Evolutionary conservation across 805 yeast genomes (phyloP), one percentile per base, ranked within the genome.

Genomic region (Starmerella potacharoeniae): DNA sequence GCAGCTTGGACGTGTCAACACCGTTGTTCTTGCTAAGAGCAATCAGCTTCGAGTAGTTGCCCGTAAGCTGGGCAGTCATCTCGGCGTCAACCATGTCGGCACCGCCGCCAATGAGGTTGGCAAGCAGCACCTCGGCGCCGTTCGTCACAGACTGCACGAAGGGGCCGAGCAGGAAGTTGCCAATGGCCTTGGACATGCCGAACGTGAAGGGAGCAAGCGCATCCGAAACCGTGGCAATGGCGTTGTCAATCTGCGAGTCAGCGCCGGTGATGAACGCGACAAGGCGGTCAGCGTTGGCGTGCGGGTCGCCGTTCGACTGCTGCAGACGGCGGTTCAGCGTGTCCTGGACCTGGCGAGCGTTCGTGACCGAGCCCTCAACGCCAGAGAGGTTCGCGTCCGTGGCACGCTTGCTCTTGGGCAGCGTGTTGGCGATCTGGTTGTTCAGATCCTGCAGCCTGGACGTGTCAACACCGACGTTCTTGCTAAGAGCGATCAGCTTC

Each of bases 211-310:
- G 50, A 6, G 50, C 50, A 7, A 46, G 50, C 40, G 50, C 50
- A 33, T 46, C 33, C 9, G 50, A 46, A 42, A 46, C 41, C 30
- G 50, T 46, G 41, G 50, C 50, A 35, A 46, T 46, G 40, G 50
- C 50, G 33, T 46, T 46, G 50, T 46, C 50, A 42, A 46, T 46
- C 50, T 46, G 50, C 41, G 41, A 35, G 41, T 66, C 69, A 29
- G 66, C 60, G 16, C 68, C 69, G 33, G 68, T 63, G 44, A 66
- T 59, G 57, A 40, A 60, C 35, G 61, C 59, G 17, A 35, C 49
- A 17, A 60, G 37, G 33, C 56, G 58, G 54, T 40, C 54, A 10
- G 46, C 47, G 31, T 37, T 30, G 37, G 49, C 54, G 40, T 55
- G 55, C 67, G 58, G 58, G 51, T 55, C 55, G 17, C 43, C 58